Evolutionary conservation across 2,329 filamentous ascomycete species (phyloP).

Genomic region (Aspergillus fumigatiaffinis): DNA sequence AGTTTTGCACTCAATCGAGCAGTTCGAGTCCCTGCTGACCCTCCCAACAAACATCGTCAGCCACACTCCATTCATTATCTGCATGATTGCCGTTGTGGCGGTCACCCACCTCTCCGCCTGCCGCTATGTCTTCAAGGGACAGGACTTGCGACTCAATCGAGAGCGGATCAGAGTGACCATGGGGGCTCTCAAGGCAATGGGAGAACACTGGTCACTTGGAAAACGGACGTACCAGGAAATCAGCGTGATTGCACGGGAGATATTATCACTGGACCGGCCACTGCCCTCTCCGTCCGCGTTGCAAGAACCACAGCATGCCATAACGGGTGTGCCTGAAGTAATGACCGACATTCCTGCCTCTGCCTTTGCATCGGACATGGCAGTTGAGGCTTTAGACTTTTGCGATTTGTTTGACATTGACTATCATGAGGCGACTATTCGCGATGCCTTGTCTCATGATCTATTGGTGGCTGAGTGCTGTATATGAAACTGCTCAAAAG

Average conservation of each 20-base stretch:
- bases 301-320: neutral
- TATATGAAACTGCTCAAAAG: neutral
- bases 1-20: slow-evolving; percentile 34
- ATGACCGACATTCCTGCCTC: neutral
- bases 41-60: slow-evolving; percentile 30
- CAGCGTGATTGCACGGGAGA: slow-evolving; percentile 36
- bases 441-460: neutral
- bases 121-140: slow-evolving; percentile 30
- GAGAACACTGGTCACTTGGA: slow-evolving; percentile 33
- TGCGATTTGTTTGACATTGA: neutral
- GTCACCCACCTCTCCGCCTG: slow-evolving; percentile 59
- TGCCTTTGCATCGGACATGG: neutral
- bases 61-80: slow-evolving; percentile 40
- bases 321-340: neutral
- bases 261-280: slow-evolving; percentile 9
- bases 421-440: neutral
- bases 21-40: slow-evolving; percentile 35
- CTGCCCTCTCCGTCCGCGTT: neutral
- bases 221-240: slow-evolving; percentile 35
- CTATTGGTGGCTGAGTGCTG: neutral
- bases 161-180: slow-evolving; percentile 40
- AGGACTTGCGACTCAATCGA: slow-evolving; percentile 30
- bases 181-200: slow-evolving; percentile 34
- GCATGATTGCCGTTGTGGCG: slow-evolving; percentile 39
- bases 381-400: neutral